phyloP scores from a whole-genome alignment of 306 rosid species.

The Potentilla sterilis region DNA sequence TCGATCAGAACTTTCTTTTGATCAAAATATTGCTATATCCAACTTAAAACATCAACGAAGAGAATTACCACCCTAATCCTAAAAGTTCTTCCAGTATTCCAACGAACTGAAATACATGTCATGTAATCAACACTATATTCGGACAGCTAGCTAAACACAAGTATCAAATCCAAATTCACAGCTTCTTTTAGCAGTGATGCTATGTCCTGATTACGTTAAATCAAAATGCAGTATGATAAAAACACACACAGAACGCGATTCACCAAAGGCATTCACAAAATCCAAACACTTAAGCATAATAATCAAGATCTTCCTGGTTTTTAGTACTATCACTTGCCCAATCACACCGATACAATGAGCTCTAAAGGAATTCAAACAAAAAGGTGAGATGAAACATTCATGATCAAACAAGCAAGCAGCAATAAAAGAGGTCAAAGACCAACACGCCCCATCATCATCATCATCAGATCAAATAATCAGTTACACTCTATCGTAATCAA shows the following conservation, averaged over 20 bases:
- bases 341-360: constrained; percentile 25
- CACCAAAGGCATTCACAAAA: neutral
- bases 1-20: constrained; percentile 16
- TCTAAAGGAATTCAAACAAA: constrained; percentile 22
- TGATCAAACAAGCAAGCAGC: constrained; percentile 26
- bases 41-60: constrained; percentile 17
- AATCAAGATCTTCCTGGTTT: constrained; percentile 36
- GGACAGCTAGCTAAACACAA: constrained; percentile 10
- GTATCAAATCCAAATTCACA: constrained; percentile 2
- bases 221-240: constrained; percentile 15
- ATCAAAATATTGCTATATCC: constrained; percentile 26
- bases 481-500: constrained; percentile 5
- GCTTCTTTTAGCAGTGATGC: constrained; percentile 9
- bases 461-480: constrained; percentile 35
- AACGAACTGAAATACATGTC: neutral
- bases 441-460: constrained; percentile 20
- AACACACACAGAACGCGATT: constrained; percentile 11
- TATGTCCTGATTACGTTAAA: neutral
- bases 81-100: constrained; percentile 17
- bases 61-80: constrained; percentile 3
- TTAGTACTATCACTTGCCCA: constrained; percentile 14
- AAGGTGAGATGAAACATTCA: constrained; percentile 25
- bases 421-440: constrained; percentile 19
- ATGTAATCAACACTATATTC: constrained; percentile 13
- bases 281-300: constrained; percentile 16